Conservation (phyloP, 1,139 yeast species). For the Starmera stellimalicola region DNA sequence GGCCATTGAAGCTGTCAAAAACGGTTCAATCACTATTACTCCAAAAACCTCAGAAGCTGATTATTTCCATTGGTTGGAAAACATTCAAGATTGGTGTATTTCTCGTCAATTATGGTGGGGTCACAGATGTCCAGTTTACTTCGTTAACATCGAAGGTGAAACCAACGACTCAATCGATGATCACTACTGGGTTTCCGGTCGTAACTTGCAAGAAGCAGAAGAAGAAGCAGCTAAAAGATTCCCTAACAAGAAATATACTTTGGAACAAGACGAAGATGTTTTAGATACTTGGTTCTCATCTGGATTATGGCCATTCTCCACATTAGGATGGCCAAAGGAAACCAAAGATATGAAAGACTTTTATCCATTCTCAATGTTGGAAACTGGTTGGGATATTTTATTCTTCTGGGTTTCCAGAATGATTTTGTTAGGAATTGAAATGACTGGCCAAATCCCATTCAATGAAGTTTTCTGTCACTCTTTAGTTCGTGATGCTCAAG, state of each 20-base stretch:
- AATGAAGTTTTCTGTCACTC: conserved; percentile 97
- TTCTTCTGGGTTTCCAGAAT: conserved; percentile 99
- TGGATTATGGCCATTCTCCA: conserved; percentile 96
- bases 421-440: conserved; percentile 84
- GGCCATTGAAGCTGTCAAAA: conserved; percentile 79
- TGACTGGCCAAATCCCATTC: conserved; percentile 89
- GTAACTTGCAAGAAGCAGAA: conserved; percentile 72
- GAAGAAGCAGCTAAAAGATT: conserved; percentile 69
- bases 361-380: conserved; percentile 88
- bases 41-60: conserved; percentile 91
- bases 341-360: conserved; percentile 67
- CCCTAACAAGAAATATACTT: conserved; percentile 57
- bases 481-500: conserved; percentile 97
- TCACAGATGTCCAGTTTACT: conserved; percentile 96
- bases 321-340: conserved; percentile 90
- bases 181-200: conserved; percentile 86
- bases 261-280: conserved; percentile 96
- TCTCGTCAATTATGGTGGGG: conserved; percentile 99
- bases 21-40: conserved; percentile 70
- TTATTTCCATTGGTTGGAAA: conserved; percentile 92
- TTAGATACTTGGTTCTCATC: conserved; percentile 98
- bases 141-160: conserved; percentile 70
- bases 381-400: conserved; percentile 98
- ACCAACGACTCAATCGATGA: conserved; percentile 45
- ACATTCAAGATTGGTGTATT: conserved; percentile 98